These are phyloP conservation scores for Cladophialophora exuberans DNA, from an alignment of 2,329 filamentous ascomycete species.

Conservation along the genomic window DNA sequence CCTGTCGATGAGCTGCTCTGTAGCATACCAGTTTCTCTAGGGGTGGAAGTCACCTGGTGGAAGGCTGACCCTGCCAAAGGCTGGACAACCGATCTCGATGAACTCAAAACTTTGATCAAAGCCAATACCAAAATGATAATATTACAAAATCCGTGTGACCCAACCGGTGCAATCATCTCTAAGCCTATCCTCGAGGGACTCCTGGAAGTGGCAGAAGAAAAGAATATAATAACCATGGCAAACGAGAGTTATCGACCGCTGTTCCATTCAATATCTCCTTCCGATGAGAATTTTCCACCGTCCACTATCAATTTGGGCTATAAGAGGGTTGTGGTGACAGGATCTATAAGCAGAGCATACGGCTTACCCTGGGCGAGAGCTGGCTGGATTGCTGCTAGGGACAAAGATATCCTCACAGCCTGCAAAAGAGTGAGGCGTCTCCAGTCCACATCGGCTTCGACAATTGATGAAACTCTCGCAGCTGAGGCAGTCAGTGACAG, in stretches of 20 bases:
- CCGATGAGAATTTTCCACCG: constrained; percentile 61
- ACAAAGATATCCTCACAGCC: constrained; percentile 63
- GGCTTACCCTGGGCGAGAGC: constrained; percentile 78
- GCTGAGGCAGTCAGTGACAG: constrained; percentile 69
- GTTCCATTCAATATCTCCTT: constrained; percentile 68
- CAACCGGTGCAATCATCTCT: constrained; percentile 72
- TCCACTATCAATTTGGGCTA: constrained; percentile 75
- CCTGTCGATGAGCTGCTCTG: constrained; percentile 88
- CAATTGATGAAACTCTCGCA: constrained; percentile 78
- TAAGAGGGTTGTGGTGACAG: constrained; percentile 70
- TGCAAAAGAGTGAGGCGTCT: constrained; percentile 73
- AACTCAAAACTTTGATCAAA: constrained; percentile 65
- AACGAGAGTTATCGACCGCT: constrained; percentile 86
- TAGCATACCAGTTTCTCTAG: constrained; percentile 71
- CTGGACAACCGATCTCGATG: constrained; percentile 69
- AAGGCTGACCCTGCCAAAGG: constrained; percentile 65
- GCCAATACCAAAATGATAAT: constrained; percentile 60
- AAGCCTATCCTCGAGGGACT: constrained; percentile 63
- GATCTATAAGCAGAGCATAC: constrained; percentile 85
- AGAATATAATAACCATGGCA: constrained; percentile 68
- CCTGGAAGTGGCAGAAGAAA: constrained; percentile 64
- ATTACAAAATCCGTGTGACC: constrained; percentile 80
- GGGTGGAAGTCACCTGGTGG: constrained; percentile 79
- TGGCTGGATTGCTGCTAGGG: constrained; percentile 78
- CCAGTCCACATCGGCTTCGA: constrained; percentile 84